phyloP scores from a whole-genome alignment of 768 basidiomycete species.

The Infundibulicybe gibba region DNA sequence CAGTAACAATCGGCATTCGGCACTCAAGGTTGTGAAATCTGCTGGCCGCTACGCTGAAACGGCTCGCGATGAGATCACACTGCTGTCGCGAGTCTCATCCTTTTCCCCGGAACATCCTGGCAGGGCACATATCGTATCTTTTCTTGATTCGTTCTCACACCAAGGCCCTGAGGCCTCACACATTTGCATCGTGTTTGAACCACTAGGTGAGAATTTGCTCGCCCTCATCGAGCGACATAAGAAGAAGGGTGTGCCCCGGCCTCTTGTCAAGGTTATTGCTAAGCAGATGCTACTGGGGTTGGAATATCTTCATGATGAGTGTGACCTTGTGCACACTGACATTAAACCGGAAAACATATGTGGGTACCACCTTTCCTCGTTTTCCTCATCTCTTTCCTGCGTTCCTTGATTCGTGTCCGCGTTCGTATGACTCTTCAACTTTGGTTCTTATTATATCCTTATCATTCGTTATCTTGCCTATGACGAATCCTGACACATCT shows the following conservation, averaged over 20 bases:
- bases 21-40: slow-evolving; percentile 94
- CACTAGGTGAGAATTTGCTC: slow-evolving; percentile 75
- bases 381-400: slow-evolving; percentile 4
- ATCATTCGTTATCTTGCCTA: slow-evolving; percentile 18
- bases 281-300: slow-evolving; percentile 86
- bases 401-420: slow-evolving; percentile 8
- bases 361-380: slow-evolving; percentile 37
- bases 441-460: slow-evolving; percentile 25
- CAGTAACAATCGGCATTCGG: slow-evolving; percentile 76
- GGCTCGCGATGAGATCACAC: slow-evolving; percentile 93
- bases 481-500: slow-evolving; percentile 14
- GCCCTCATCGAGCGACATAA: slow-evolving; percentile 75
- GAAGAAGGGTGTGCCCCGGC: slow-evolving; percentile 78
- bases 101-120: slow-evolving; percentile 78
- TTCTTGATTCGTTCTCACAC: slow-evolving; percentile 88
- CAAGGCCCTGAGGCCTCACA: slow-evolving; percentile 68
- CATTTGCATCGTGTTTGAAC: slow-evolving; percentile 90
- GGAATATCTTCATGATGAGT: slow-evolving; percentile 91
- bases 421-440: slow-evolving; percentile 16
- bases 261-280: slow-evolving; percentile 81
- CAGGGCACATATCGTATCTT: slow-evolving; percentile 77
- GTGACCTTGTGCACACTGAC: slow-evolving; percentile 89
- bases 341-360: slow-evolving; percentile 96
- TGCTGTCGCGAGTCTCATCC: slow-evolving; percentile 71
- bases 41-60: slow-evolving; percentile 95